These are phyloP conservation scores for Zhuliangozyma blackwelliae DNA, from an alignment of 1,139 yeast species.

Conservation along the genomic window DNA sequence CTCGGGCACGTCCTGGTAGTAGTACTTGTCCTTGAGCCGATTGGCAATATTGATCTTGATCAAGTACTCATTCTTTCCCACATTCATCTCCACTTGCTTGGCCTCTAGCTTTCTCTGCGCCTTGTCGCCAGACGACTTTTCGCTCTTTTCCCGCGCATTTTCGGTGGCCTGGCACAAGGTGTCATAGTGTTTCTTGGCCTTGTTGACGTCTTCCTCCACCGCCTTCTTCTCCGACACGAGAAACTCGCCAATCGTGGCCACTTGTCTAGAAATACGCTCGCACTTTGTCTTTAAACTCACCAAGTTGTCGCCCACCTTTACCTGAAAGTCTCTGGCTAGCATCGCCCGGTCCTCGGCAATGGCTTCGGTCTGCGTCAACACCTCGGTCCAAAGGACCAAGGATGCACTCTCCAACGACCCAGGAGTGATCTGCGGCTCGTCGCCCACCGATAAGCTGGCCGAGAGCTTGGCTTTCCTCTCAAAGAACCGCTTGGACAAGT, in stretches of 20 bases:
- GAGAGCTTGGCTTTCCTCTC: constrained; percentile 71
- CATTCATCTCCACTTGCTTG: constrained; percentile 77
- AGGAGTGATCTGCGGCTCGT: constrained; percentile 84
- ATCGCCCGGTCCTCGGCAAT: constrained; percentile 65
- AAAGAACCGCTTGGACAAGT: constrained; percentile 64
- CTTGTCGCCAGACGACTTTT: constrained; percentile 55
- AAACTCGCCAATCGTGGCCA: constrained; percentile 57
- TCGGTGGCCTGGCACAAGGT: constrained; percentile 79
- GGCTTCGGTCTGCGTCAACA: constrained; percentile 78
- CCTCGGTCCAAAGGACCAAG: constrained; percentile 92
- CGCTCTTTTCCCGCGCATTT: constrained; percentile 66
- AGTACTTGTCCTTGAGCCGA: constrained; percentile 87
- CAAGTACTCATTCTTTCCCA: constrained; percentile 76
- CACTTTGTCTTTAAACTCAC: constrained; percentile 50
- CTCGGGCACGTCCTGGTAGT: constrained; percentile 91
- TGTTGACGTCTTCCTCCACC: constrained; percentile 62
- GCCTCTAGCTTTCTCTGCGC: constrained; percentile 55
- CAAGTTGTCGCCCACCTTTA: constrained; percentile 63
- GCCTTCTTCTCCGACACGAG: constrained; percentile 54
- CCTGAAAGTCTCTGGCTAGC: constrained; percentile 58
- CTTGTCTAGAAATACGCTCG: constrained; percentile 50
- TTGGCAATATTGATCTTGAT: constrained; percentile 81
- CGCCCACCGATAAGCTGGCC: constrained; percentile 80
- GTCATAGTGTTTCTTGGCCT: constrained; percentile 74
- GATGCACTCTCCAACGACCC: constrained; percentile 92